phyloP scores from a whole-genome alignment of 257 asterid genomes.

The Mitragyna speciosa region DNA sequence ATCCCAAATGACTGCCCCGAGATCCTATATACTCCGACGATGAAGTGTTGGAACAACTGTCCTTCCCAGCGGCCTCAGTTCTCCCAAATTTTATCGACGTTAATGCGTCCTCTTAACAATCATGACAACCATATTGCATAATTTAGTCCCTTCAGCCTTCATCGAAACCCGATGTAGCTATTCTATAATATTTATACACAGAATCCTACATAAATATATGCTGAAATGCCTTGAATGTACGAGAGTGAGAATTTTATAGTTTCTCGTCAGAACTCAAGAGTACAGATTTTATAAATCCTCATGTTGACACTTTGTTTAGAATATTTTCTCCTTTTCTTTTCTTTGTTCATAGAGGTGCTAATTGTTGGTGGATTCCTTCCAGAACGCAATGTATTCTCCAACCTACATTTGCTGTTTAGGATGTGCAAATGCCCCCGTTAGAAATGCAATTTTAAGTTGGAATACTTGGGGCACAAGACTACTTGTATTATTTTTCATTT shows the following conservation, averaged over 20 bases:
- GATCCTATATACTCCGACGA: conserved; percentile 63
- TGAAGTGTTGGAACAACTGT: conserved; percentile 80
- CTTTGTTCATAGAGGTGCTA: no score
- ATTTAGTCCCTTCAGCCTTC: conserved; percentile 4
- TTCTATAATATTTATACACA: neutral
- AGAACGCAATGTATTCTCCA: neutral
- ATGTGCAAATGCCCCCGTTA: neutral
- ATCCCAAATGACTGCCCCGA: conserved; percentile 85
- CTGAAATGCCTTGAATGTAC: neutral
- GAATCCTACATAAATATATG: neutral
- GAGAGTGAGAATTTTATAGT: neutral
- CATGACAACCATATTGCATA: conserved; percentile 40
- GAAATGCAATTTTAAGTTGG: neutral
- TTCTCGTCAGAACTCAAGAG: neutral
- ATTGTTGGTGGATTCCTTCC: no score
- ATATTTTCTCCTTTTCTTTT: neutral
- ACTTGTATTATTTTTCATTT: neutral
- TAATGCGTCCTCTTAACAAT: conserved; percentile 49
- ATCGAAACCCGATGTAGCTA: neutral
- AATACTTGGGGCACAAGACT: neutral
- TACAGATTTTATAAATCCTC: neutral
- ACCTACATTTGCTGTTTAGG: neutral
- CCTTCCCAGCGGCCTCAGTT: conserved; percentile 92
- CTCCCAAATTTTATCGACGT: conserved; percentile 59
- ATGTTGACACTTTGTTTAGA: neutral